A percentile compares a stretch with the other conserved stretches of the same genome.
phyloP scores from a whole-genome alignment of 768 basidiomycete genomes.

The Leccinum aurantiacum region DNA sequence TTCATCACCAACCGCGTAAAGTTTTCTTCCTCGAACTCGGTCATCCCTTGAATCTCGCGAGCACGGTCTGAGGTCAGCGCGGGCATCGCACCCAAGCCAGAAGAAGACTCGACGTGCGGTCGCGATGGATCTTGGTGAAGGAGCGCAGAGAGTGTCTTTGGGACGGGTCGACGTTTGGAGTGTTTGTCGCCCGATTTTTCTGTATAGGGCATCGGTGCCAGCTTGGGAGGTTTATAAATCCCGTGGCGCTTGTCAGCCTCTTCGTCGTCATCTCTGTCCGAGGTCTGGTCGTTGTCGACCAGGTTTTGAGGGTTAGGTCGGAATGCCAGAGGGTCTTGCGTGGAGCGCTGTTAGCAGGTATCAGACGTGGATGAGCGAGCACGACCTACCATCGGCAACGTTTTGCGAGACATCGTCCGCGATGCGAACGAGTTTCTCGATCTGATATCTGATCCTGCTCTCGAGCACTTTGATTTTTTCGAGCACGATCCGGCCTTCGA shows the following conservation, averaged over 20 bases:
- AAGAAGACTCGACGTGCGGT: constrained; percentile 69
- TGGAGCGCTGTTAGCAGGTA: neutral
- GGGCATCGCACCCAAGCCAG: constrained; percentile 67
- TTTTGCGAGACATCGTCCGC: constrained; percentile 58
- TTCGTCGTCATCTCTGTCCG: constrained; percentile 25
- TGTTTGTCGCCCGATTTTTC: constrained; percentile 51
- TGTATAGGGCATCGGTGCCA: constrained; percentile 87
- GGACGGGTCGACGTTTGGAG: constrained; percentile 52
- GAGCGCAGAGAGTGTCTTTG: constrained; percentile 61
- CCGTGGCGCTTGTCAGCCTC: constrained; percentile 38
- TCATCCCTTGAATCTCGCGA: constrained; percentile 74
- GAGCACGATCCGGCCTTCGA: constrained; percentile 77
- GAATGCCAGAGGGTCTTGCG: constrained; percentile 86
- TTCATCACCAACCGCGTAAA: constrained; percentile 89
- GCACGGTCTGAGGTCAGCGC: constrained; percentile 62
- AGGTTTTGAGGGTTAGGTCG: constrained; percentile 85
- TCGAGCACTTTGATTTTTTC: constrained; percentile 90
- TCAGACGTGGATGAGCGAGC: neutral
- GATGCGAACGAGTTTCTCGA: constrained; percentile 86
- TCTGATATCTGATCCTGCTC: constrained; percentile 88
- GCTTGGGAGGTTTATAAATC: constrained; percentile 81
- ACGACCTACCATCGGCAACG: constrained; percentile 57
- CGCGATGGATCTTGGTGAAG: constrained; percentile 52
- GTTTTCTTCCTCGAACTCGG: constrained; percentile 92
- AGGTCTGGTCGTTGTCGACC: constrained; percentile 40